A percentile compares a stretch with the other conserved stretches of the same genome.
These are phyloP conservation scores for Lentinula raphanica DNA, from an alignment of 768 basidiomycete genomes.

Conservation along the genomic window DNA sequence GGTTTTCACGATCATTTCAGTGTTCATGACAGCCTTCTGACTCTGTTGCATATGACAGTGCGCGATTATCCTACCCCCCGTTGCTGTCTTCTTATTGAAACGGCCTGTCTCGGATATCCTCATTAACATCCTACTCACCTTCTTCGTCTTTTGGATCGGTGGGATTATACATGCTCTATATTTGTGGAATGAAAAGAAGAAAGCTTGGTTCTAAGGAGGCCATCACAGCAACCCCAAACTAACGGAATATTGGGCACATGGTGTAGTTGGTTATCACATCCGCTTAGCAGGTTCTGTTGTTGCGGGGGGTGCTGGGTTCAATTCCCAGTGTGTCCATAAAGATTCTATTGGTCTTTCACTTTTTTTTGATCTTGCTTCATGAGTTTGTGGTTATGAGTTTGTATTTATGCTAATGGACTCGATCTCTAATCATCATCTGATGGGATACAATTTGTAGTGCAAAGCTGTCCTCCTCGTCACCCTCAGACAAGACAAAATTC, in stretches of 20 bases:
- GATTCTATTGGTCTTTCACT: not conserved
- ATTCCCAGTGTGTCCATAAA: slow-evolving; percentile 15
- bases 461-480: not conserved
- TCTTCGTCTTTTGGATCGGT: slow-evolving; percentile 7
- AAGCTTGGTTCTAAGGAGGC: not conserved
- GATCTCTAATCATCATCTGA: not conserved
- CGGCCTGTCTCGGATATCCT: slow-evolving; percentile 2
- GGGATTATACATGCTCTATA: slow-evolving; percentile 7
- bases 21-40: not conserved
- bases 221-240: not conserved
- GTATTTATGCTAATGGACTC: not conserved
- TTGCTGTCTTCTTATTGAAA: slow-evolving; percentile 5
- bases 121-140: slow-evolving; percentile 4
- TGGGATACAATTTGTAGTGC: not conserved
- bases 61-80: slow-evolving; percentile 4
- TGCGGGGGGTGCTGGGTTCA: slow-evolving; percentile 7
- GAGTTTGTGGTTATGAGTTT: not conserved
- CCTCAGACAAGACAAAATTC: not conserved
- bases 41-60: not conserved
- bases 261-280: slow-evolving; percentile 31
- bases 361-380: too few relatives aligned
- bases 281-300: slow-evolving; percentile 17
- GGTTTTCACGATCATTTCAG: not conserved
- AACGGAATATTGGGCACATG: slow-evolving; percentile 19
- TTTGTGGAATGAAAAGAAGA: slow-evolving; percentile 7